Conservation (phyloP, 176 grass and related monocot species). For the Ampelocalamus luodianensis region DNA sequence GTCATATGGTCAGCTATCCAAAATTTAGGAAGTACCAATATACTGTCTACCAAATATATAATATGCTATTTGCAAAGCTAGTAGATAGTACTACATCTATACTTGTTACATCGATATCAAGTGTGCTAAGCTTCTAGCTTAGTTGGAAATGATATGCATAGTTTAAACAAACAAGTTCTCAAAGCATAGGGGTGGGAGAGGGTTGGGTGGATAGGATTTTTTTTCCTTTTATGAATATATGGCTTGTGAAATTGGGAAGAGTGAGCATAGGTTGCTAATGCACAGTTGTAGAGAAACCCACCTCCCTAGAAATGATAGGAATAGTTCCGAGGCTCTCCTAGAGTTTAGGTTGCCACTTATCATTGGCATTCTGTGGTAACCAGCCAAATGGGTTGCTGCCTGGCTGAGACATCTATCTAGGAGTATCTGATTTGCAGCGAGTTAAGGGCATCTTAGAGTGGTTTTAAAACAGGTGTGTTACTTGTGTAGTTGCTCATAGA, state of each 20-base stretch:
- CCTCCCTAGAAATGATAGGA: slow-evolving; percentile 4
- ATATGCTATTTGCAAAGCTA: neutral
- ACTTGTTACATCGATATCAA: neutral
- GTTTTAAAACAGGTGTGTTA: neutral
- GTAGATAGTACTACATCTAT: neutral
- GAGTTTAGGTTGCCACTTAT: neutral
- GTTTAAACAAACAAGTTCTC: neutral
- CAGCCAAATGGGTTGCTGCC: neutral
- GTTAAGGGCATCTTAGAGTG: neutral
- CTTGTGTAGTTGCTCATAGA: neutral
- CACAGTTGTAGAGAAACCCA: neutral
- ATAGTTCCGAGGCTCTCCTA: neutral
- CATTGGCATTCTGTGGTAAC: neutral
- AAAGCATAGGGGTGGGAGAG: neutral
- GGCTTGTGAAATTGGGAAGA: neutral
- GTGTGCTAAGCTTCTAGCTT: neutral
- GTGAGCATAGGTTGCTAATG: neutral
- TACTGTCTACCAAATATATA: neutral
- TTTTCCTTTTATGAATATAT: neutral
- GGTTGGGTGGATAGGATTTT: neutral
- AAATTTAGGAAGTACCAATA: neutral
- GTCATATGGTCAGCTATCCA: neutral
- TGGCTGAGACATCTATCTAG: neutral
- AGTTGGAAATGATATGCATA: neutral
- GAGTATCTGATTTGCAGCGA: neutral